These are phyloP conservation scores for Quercus tomentella DNA, from an alignment of 331 rosid genomes.

Conservation along the genomic window DNA sequence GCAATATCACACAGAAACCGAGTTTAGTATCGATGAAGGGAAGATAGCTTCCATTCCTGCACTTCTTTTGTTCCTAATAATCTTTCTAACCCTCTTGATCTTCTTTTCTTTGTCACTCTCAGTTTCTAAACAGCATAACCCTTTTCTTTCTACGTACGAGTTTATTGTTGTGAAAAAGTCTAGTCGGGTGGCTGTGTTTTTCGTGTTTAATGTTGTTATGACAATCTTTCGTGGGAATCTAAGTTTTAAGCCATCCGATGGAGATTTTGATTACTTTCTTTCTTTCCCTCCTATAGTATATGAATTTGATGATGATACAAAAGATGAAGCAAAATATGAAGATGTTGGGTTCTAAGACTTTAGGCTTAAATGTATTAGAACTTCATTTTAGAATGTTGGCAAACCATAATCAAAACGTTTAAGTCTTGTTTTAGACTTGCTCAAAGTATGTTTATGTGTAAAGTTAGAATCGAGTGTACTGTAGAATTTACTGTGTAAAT, in stretches of 20 bases:
- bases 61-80: neutral
- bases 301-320: neutral
- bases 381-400: no score
- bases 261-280: neutral
- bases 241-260: slow-evolving; percentile 6
- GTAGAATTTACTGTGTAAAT: no score
- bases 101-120: neutral
- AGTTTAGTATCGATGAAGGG: no score
- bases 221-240: slow-evolving; percentile 12
- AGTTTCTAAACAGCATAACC: slow-evolving; percentile 7
- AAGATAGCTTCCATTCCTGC: neutral
- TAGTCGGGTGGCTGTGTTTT: slow-evolving; percentile 12
- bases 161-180: slow-evolving; percentile 6
- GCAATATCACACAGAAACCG: neutral
- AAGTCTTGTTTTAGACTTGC: no score
- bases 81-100: neutral
- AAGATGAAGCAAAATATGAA: neutral
- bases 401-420: no score
- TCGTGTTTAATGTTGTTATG: slow-evolving; percentile 7
- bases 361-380: no score
- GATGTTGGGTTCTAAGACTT: no score
- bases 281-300: neutral
- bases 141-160: slow-evolving; percentile 15
- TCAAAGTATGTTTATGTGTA: no score
- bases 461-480: no score